Conservation (phyloP, 352 stramenopile genomes). For the Albugo laibachii region DNA sequence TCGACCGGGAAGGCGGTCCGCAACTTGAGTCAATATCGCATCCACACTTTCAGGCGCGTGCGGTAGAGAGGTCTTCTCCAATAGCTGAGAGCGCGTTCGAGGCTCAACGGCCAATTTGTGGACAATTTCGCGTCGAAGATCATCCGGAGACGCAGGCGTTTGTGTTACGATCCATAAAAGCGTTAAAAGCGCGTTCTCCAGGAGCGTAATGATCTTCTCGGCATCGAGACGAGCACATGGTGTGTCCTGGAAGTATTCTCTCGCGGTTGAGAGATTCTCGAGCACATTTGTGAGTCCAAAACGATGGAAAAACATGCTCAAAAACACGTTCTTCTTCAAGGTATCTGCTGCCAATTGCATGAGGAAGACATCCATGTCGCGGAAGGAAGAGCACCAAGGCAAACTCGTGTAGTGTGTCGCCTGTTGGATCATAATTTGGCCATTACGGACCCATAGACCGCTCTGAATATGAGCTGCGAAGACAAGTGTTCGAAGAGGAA, state of each 20-base stretch:
- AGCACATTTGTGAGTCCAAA: slow-evolving; percentile 65
- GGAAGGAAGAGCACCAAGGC: slow-evolving; percentile 42
- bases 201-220: slow-evolving; percentile 39
- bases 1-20: too few species aligned
- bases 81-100: slow-evolving; percentile 46
- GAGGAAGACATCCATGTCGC: slow-evolving; percentile 55
- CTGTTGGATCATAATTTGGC: slow-evolving; percentile 64
- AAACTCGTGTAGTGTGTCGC: slow-evolving; percentile 55
- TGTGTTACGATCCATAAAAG: slow-evolving; percentile 79
- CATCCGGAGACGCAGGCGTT: slow-evolving; percentile 36
- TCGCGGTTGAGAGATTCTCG: slow-evolving; percentile 8
- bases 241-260: neutral
- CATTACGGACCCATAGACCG: slow-evolving; percentile 71
- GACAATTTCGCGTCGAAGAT: slow-evolving; percentile 73
- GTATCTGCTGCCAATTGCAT: slow-evolving; percentile 40
- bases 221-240: slow-evolving; percentile 8
- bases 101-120: slow-evolving; percentile 59
- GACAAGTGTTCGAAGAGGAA: slow-evolving; percentile 48
- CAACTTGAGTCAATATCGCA: neutral
- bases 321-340: slow-evolving; percentile 42
- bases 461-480: slow-evolving; percentile 57
- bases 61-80: slow-evolving; percentile 31
- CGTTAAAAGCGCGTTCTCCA: slow-evolving; percentile 62
- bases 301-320: slow-evolving; percentile 64
- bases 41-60: neutral